A percentile compares a stretch with the other conserved stretches of the same genome.
Evolutionary conservation across 768 basidiomycete species (phyloP).

Genomic region (Termitomyces sp.): DNA sequence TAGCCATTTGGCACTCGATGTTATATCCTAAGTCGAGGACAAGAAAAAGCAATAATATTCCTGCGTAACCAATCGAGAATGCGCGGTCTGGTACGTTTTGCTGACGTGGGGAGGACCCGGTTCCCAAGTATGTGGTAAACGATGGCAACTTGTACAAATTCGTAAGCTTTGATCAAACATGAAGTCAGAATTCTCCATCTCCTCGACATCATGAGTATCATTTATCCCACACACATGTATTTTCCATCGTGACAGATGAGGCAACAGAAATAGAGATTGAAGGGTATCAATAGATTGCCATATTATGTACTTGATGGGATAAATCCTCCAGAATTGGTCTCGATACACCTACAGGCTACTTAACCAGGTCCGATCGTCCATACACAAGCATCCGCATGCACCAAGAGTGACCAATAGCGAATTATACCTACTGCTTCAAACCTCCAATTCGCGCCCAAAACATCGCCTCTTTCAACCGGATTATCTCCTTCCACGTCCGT

Average conservation of each 20-base stretch:
- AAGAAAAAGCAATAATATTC: background rate
- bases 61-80: background rate
- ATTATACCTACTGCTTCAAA: conserved; percentile 17
- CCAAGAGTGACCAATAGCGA: background rate
- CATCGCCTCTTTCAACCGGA: conserved; percentile 73
- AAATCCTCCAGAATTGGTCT: conserved; percentile 1
- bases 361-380: background rate
- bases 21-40: background rate
- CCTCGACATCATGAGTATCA: background rate
- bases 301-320: background rate
- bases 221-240: background rate
- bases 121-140: background rate
- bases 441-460: conserved; percentile 80
- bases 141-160: background rate
- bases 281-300: conserved; percentile 5
- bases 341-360: background rate
- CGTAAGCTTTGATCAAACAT: background rate
- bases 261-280: background rate
- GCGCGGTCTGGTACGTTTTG: background rate
- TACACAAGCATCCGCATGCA: background rate
- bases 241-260: background rate
- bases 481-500: conserved; percentile 76
- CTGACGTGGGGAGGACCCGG: background rate
- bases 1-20: conserved; percentile 3
- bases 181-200: background rate